phyloP scores from a whole-genome alignment of 75 land plant genomes.

The Pseudotsuga menziesii region DNA sequence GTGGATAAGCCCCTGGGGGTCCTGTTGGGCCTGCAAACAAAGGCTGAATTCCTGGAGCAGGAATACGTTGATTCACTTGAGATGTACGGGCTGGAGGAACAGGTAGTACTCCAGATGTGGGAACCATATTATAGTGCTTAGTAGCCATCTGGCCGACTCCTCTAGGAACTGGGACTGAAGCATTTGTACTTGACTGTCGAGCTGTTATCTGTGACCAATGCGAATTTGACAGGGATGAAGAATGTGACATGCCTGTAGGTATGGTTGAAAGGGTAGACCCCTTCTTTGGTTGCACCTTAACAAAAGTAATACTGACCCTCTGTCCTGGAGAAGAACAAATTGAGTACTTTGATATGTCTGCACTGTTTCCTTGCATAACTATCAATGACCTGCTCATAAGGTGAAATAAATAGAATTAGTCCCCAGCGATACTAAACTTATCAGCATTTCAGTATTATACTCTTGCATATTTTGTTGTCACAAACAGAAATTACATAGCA shows the following conservation, averaged over 20 bases:
- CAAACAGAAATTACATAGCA: neutral
- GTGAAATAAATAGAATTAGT: neutral
- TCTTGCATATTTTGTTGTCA: neutral
- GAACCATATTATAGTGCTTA: neutral
- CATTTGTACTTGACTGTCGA: neutral
- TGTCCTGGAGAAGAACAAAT: slow-evolving; percentile 55
- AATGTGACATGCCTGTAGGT: neutral
- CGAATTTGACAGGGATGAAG: slow-evolving; percentile 16
- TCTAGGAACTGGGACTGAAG: neutral
- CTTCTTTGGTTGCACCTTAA: slow-evolving; percentile 33
- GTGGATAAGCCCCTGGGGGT: neutral
- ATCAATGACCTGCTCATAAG: slow-evolving; percentile 49
- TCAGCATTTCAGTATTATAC: neutral
- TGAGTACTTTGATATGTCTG: slow-evolving; percentile 59
- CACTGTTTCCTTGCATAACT: slow-evolving; percentile 79
- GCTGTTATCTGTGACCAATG: slow-evolving; percentile 8
- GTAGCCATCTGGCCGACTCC: neutral
- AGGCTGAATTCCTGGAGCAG: slow-evolving; percentile 6
- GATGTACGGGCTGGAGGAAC: neutral
- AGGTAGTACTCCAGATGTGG: slow-evolving; percentile 3
- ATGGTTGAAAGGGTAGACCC: slow-evolving; percentile 3
- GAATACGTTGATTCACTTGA: slow-evolving; percentile 4
- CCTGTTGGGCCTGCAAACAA: slow-evolving; percentile 5
- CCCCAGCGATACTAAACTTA: neutral
- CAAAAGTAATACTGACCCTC: slow-evolving; percentile 57